These are phyloP conservation scores for Sequoiadendron giganteum DNA, from an alignment of 75 land plant genomes.

Conservation along the genomic window DNA sequence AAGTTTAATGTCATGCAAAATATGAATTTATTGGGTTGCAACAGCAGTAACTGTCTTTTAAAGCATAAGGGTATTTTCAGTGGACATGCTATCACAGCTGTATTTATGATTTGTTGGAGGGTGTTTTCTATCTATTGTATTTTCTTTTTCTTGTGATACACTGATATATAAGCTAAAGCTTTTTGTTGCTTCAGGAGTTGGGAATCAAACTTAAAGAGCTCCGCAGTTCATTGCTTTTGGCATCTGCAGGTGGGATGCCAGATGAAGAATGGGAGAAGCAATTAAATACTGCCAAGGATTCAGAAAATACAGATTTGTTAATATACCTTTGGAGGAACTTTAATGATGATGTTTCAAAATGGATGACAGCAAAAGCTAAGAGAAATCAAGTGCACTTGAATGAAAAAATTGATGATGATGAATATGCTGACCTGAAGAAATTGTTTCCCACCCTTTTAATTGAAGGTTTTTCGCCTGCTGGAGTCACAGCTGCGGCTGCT, in stretches of 20 bases:
- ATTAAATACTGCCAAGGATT: conserved; percentile 8
- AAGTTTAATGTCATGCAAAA: neutral
- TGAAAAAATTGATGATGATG: conserved; percentile 8
- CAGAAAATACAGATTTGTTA: conserved; percentile 18
- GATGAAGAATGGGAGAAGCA: conserved; percentile 26
- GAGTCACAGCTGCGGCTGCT: conserved; percentile 21
- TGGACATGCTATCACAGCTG: neutral
- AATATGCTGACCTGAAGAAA: conserved; percentile 18
- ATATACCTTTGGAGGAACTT: conserved; percentile 20
- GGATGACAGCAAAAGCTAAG: conserved; percentile 18
- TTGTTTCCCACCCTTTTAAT: conserved; percentile 15
- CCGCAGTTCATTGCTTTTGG: conserved; percentile 17
- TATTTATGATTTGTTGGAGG: neutral
- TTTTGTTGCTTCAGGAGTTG: conserved; percentile 15
- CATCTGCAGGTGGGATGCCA: conserved; percentile 22
- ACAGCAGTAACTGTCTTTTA: neutral
- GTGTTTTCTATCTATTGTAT: neutral
- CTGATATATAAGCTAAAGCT: neutral
- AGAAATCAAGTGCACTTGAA: conserved; percentile 8
- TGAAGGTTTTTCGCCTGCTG: conserved; percentile 24
- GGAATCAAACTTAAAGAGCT: conserved; percentile 9
- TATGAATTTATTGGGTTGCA: neutral
- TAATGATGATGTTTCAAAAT: conserved; percentile 24
- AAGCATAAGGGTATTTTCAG: neutral
- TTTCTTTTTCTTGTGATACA: neutral